A percentile compares a stretch with the other conserved stretches of the same genome.
Conservation (phyloP, 257 asterid species). For the Ophiorrhiza pumila region DNA sequence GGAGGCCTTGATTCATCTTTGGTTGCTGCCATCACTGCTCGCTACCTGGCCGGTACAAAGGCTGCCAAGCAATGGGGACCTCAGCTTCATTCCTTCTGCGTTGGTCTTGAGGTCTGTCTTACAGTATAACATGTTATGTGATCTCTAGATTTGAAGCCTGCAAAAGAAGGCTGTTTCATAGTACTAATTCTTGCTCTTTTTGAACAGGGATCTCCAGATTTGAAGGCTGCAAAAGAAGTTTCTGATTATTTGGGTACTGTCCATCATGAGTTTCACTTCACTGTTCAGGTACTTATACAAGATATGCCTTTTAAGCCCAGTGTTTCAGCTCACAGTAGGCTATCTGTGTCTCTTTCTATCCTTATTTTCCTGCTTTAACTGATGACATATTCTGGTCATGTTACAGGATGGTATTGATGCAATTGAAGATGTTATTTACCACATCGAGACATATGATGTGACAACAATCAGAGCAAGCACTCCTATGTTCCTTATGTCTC, state of each 20-base stretch:
- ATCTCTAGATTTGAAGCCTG: too few relatives aligned
- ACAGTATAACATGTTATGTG: too few relatives aligned
- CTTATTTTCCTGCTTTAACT: not conserved
- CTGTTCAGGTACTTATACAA: constrained; percentile 61
- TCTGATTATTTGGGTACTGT: constrained; percentile 91
- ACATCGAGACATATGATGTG: constrained; percentile 88
- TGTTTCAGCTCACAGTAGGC: not conserved
- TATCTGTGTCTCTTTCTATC: not conserved
- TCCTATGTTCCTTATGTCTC: constrained; percentile 97
- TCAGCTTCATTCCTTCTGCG: constrained; percentile 95
- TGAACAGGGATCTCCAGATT: constrained; percentile 88
- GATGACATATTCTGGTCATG: not conserved
- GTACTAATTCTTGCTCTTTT: not conserved
- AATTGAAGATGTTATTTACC: constrained; percentile 94
- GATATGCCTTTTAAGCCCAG: not conserved
- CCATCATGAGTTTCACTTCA: constrained; percentile 92
- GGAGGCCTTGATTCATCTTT: constrained; percentile 98
- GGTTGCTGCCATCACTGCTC: constrained; percentile 92
- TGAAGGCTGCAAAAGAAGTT: constrained; percentile 95
- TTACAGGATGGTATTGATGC: constrained; percentile 94
- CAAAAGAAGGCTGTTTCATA: too few relatives aligned
- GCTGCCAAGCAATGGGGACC: constrained; percentile 94
- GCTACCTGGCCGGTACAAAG: constrained; percentile 74
- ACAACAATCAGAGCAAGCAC: constrained; percentile 97
- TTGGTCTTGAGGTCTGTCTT: constrained; percentile 79